Conservation (phyloP, 805 yeast species). For the Candida anglica region DNA sequence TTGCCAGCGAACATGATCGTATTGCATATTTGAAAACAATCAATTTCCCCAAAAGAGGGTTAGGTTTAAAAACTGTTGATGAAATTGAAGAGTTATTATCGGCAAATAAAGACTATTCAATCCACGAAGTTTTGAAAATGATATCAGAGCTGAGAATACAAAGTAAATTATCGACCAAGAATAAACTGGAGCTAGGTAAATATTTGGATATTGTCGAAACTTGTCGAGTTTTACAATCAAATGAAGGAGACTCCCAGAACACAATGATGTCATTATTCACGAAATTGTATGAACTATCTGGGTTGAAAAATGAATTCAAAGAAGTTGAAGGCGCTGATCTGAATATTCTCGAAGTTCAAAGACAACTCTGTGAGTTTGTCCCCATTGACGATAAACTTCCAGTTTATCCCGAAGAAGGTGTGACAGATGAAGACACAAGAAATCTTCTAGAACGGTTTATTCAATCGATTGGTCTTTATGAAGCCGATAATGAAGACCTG, state of each 20-base stretch:
- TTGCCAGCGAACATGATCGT: conserved; percentile 55
- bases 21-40: conserved; percentile 57
- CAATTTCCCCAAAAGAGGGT: conserved; percentile 58
- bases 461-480: conserved; percentile 32
- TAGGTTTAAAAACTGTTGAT: conserved; percentile 55
- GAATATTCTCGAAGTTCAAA: conserved; percentile 38
- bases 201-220: conserved; percentile 24
- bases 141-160: conserved; percentile 3
- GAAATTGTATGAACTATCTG: conserved; percentile 21
- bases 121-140: conserved; percentile 7
- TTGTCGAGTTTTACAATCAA: conserved; percentile 8
- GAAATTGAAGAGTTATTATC: conserved; percentile 16
- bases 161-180: conserved; percentile 11
- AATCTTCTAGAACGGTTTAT: conserved; percentile 22
- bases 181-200: conserved; percentile 12
- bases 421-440: conserved; percentile 6
- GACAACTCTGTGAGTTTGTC: conserved; percentile 30
- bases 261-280: too few species aligned
- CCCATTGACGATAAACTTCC: conserved; percentile 24
- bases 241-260: conserved; percentile 2
- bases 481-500: conserved; percentile 18
- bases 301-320: conserved; percentile 21
- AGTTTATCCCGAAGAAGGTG: conserved; percentile 11
- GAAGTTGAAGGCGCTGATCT: conserved; percentile 24
- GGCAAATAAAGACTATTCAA: conserved; percentile 4